Evolutionary conservation across 2,329 filamentous ascomycete genomes (phyloP).

Genomic region (Beauveria asiatica): DNA sequence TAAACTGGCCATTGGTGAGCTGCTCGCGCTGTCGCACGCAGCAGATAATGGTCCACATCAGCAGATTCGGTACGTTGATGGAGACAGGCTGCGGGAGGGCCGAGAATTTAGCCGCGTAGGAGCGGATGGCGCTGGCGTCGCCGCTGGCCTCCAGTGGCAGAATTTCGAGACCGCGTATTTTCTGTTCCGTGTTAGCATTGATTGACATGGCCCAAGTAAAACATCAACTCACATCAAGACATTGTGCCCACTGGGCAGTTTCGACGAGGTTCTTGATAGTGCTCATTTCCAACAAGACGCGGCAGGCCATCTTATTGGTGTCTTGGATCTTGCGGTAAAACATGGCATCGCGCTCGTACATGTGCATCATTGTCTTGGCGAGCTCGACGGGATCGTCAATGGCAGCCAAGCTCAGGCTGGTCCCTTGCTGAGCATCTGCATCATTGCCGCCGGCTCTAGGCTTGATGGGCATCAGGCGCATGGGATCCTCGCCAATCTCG

Average conservation of each 20-base stretch:
- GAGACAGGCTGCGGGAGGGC: conserved; percentile 71
- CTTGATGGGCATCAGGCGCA: conserved; percentile 72
- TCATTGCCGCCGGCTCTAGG: conserved; percentile 46
- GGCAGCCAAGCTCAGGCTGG: conserved; percentile 52
- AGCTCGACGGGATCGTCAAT: conserved; percentile 54
- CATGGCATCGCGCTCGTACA: conserved; percentile 54
- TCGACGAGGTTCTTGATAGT: conserved; percentile 50
- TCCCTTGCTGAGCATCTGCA: conserved; percentile 34
- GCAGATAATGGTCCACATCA: conserved; percentile 89
- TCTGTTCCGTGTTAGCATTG: conserved; percentile 35
- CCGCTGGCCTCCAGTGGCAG: conserved; percentile 69
- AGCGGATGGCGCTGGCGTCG: conserved; percentile 70
- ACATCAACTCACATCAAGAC: conserved; percentile 44
- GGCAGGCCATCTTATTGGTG: conserved; percentile 48
- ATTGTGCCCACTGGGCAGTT: conserved; percentile 46
- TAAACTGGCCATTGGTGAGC: conserved; percentile 63
- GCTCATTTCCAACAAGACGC: conserved; percentile 51
- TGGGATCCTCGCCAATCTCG: conserved; percentile 72
- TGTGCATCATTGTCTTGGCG: conserved; percentile 52
- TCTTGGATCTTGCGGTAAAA: conserved; percentile 50
- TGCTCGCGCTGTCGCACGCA: conserved; percentile 71
- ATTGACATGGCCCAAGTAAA: conserved; percentile 9
- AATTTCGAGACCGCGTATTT: conserved; percentile 66
- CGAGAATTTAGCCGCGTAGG: conserved; percentile 72
- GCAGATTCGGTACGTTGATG: conserved; percentile 79